phyloP scores from a whole-genome alignment of 2,329 filamentous ascomycete species.

The Pyricularia grisea region DNA sequence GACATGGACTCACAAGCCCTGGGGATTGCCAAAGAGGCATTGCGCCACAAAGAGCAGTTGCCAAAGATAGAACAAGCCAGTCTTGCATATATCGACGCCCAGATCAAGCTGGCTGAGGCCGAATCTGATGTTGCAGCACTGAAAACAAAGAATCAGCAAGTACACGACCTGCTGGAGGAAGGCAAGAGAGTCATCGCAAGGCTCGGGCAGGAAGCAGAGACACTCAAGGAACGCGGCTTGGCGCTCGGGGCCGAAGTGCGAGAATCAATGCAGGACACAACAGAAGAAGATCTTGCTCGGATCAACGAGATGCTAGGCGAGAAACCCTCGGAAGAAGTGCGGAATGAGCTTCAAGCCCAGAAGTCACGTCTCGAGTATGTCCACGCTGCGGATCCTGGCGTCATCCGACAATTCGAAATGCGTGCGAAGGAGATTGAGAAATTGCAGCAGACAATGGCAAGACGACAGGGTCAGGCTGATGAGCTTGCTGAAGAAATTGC shows the following conservation, averaged over 20 bases:
- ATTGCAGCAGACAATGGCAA: constrained; percentile 46
- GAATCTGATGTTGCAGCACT: constrained; percentile 67
- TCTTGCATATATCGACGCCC: background rate
- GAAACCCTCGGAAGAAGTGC: constrained; percentile 53
- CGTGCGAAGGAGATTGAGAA: constrained; percentile 61
- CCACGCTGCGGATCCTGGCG: constrained; percentile 64
- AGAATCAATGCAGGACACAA: constrained; percentile 27
- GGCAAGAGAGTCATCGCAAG: constrained; percentile 26
- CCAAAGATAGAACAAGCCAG: background rate
- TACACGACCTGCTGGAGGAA: constrained; percentile 34
- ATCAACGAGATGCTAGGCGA: constrained; percentile 33
- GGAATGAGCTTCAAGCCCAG: constrained; percentile 65
- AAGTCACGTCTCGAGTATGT: constrained; percentile 70
- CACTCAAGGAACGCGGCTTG: background rate
- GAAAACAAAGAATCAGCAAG: constrained; percentile 52
- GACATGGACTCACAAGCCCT: background rate
- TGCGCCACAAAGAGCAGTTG: background rate
- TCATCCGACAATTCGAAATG: constrained; percentile 69
- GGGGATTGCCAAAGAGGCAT: background rate
- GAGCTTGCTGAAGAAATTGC: constrained; percentile 49
- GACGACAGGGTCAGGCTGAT: constrained; percentile 44
- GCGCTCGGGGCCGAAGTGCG: constrained; percentile 7
- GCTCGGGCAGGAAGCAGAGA: constrained; percentile 21
- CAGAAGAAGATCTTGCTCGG: constrained; percentile 28
- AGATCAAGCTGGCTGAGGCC: constrained; percentile 61